phyloP scores from a whole-genome alignment of 1,284 basidiomycete genomes.

The Puccinia triticina region DNA sequence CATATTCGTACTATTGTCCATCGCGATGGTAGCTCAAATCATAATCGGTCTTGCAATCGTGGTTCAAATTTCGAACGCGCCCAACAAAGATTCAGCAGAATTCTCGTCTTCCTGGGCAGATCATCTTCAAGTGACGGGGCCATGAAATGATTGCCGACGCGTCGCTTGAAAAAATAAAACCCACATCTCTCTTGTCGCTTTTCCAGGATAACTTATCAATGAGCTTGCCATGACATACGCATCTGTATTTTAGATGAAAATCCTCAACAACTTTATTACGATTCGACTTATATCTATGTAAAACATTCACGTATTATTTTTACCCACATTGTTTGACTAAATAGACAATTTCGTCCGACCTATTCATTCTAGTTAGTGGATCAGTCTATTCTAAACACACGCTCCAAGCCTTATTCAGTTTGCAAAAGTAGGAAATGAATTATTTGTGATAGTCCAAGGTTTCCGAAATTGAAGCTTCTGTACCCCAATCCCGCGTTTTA shows the following conservation, averaged over 20 bases:
- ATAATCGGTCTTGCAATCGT: slow-evolving; percentile 25
- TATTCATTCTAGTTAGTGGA: background rate
- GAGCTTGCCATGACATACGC: background rate
- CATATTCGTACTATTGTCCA: slow-evolving; percentile 30
- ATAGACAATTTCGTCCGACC: background rate
- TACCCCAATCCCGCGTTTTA: no score
- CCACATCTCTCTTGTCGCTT: background rate
- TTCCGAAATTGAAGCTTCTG: no score
- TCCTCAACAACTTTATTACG: background rate
- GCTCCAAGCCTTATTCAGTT: no score
- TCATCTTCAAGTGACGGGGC: slow-evolving; percentile 27
- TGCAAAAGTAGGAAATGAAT: no score
- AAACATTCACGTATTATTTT: background rate
- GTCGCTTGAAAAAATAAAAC: background rate
- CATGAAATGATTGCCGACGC: slow-evolving; percentile 1
- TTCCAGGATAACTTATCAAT: background rate
- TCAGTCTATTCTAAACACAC: no score
- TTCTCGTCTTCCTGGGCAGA: slow-evolving; percentile 41
- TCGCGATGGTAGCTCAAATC: slow-evolving; percentile 41
- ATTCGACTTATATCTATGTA: background rate
- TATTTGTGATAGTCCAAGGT: no score
- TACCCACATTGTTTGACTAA: background rate
- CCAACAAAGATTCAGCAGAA: slow-evolving; percentile 21
- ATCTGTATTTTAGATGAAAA: slow-evolving; percentile 6
- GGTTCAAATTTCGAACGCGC: slow-evolving; percentile 35